phyloP scores from a whole-genome alignment of 257 asterid genomes.

The Solanum rostratum region DNA sequence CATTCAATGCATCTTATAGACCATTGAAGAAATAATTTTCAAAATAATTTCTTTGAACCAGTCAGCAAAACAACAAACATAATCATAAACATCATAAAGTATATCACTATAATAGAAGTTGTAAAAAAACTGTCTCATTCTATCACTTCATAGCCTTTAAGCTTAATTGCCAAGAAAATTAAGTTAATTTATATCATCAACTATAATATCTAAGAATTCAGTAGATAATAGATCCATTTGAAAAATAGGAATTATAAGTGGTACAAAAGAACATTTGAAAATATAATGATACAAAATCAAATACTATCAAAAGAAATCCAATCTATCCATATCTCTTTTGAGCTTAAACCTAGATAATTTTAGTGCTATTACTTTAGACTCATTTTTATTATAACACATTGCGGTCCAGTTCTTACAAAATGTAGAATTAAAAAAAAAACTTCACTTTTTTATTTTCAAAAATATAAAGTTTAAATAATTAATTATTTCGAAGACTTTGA shows the following conservation, averaged over 20 bases:
- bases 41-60: not conserved
- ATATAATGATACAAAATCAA: not conserved
- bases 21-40: not conserved
- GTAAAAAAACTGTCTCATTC: not conserved
- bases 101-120: not conserved
- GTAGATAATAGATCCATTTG: not conserved
- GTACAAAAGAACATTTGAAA: not conserved
- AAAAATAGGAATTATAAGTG: not conserved
- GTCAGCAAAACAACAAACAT: not conserved
- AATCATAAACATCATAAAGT: not conserved
- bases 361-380: too few relatives aligned
- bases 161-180: not conserved
- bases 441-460: too few relatives aligned
- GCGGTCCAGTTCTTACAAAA: too few relatives aligned
- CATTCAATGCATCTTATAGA: not conserved
- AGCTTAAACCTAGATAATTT: too few relatives aligned
- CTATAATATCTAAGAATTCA: not conserved
- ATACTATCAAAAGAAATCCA: not conserved
- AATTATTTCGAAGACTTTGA: too few relatives aligned
- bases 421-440: too few relatives aligned
- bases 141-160: not conserved
- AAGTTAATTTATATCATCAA: not conserved
- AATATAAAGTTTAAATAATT: too few relatives aligned
- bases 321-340: too few relatives aligned
- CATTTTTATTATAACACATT: too few relatives aligned